Percentiles rank a stretch among this genome's conserved stretches.
Evolutionary conservation across 1,284 basidiomycete genomes (phyloP).

Genomic region (Cryptococcus sp.): DNA sequence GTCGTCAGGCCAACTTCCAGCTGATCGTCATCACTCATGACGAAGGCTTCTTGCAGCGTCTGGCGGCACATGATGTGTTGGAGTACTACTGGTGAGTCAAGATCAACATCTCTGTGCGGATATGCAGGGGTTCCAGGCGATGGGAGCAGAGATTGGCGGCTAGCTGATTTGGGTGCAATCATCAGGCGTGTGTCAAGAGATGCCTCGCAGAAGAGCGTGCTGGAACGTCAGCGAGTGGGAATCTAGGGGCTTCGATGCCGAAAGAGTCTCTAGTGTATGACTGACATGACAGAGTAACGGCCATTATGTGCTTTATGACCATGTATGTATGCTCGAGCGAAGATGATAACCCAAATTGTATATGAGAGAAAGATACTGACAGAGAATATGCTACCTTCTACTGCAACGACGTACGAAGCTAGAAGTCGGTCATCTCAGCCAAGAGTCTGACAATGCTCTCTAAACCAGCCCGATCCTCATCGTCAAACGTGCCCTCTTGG

Average conservation of each 20-base stretch:
- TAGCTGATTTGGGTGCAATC: background rate
- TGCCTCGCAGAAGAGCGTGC: constrained; percentile 53
- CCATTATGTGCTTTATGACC: background rate
- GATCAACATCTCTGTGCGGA: background rate
- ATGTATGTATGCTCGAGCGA: background rate
- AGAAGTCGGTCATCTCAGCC: constrained; percentile 40
- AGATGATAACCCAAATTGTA: background rate
- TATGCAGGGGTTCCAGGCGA: background rate
- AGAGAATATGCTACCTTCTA: too few relatives aligned
- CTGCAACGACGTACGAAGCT: too few relatives aligned
- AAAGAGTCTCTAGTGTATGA: background rate
- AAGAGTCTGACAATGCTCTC: constrained; percentile 68
- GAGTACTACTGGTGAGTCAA: constrained; percentile 81
- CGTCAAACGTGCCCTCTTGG: constrained; percentile 67
- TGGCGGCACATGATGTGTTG: constrained; percentile 83
- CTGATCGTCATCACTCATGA: constrained; percentile 97
- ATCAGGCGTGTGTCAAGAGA: constrained; percentile 53
- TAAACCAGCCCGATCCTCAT: constrained; percentile 71
- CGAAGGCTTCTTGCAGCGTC: constrained; percentile 61
- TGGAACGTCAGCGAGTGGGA: constrained; percentile 47
- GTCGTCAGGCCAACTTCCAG: constrained; percentile 89
- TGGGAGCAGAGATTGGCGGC: too few relatives aligned
- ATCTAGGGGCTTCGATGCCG: constrained; percentile 7
- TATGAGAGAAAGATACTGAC: too few relatives aligned
- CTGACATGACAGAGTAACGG: background rate